Evolutionary conservation across 192 early-diverging fungal genomes (phyloP), one percentile per base, ranked within the genome.

Genomic region (Kappamyces sp.): DNA sequence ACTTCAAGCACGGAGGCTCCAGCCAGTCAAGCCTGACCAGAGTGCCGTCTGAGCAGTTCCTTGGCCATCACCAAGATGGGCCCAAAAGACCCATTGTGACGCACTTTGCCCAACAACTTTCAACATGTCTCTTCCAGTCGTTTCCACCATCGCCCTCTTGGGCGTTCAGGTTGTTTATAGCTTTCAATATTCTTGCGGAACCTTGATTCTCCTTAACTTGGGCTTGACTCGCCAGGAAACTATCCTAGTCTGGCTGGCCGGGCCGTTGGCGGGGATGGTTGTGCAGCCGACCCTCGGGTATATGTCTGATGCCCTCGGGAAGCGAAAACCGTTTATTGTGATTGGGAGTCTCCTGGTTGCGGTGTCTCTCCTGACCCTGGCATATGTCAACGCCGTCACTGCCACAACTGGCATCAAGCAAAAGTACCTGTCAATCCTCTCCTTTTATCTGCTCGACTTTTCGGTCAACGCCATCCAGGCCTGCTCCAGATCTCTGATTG

Each of bases 181-280:
- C 5, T 79, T 90, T 4, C 86, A 90, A 63, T 73, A 88, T 62
- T 86, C 81, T 0, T 88, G 83, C 64, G 91, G 91, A 5, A 90
- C 94, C 14, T 90, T 89, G 12, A 91, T 91, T 61, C 68, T 98
- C 47, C 76, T 89, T 34, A 81, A 85, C 1, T 78, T 98, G 14
- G 90, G 88, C 0, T 64, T 98, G 45, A 76, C 85, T 14, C 88
- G 89, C 66, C 77, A 90, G 8, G 70, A 88, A 37, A 85, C 88
- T 57, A 90, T 91, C 39, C 70, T 96, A 35, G 95, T 98, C 6
- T 98, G 95, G 95, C 74, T 98, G 51, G 91, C 91, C 1, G 88
- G 88, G 4, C 88, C 88, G 8, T 72, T 90, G 2, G 84, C 86
- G 32, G 75, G 73, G 59, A 55, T 58, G 4, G 2, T 58, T 6